Evolutionary conservation across 1,284 basidiomycete species (phyloP), one percentile per base, ranked within the genome.

Genomic region (Pseudozyma flocculosa): DNA sequence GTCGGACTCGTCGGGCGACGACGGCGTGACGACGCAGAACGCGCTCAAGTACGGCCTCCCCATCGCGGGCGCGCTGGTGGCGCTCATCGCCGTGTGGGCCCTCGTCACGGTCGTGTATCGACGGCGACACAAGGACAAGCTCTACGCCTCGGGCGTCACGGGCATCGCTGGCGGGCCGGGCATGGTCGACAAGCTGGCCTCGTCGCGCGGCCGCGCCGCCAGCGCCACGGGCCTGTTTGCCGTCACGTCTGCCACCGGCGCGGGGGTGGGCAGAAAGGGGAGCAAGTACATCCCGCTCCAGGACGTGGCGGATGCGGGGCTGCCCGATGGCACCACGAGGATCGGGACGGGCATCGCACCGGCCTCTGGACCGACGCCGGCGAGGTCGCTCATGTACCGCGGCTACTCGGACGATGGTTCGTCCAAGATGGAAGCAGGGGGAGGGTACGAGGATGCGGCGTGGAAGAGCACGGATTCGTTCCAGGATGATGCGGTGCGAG

Each of bases 41-140:
- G 52, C 50, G 10, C 41, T 59, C 43, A 62, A 63, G 26, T 67
- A 63, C 21, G 64, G 55, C 1, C 34, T 67, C 9, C 64, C 64
- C 7, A 56, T 67, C 32, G 46, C 49, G 14, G 64, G 56, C 3
- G 64, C 49, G 14, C 39, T 67, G 10, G 43, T 63, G 0, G 55
- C 48, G 23, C 32, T 67, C 1, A 51, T 43, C 14, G 46, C 53
- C 2, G 30, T 48, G 15, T 67, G 64, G 64, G 64, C 45, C 0
- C 18, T 56, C 4, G 37, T 56, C 13, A 51, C 48, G 1, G 50
- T 55, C 26, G 48, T 55, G 3, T 34, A 34, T 17, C 32, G 32
- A 13, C 32, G 32, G 8, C 32, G 32, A 4, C 32, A 34, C 3
- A 9, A 17, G 15, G 4, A 11, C 11, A 17, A 11, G 32, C 8